Evolutionary conservation across 1,284 basidiomycete species (phyloP).

Genomic region (Schizopora paradoxa): DNA sequence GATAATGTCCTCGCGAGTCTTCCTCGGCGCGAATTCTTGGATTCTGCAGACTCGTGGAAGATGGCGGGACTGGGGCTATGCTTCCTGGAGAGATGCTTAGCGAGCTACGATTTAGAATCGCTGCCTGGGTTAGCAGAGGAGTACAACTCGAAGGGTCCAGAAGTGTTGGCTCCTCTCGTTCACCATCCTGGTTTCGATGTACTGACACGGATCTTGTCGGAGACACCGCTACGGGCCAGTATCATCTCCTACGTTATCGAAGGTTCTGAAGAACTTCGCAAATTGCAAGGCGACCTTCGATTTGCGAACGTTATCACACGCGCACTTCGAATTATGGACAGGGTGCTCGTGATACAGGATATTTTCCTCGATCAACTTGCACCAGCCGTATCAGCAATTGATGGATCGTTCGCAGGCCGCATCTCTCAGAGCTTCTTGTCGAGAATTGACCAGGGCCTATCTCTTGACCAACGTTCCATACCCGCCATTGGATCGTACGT

Average conservation of each 20-base stretch:
- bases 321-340: slow-evolving; percentile 77
- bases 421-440: slow-evolving; percentile 67
- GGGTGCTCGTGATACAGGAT: slow-evolving; percentile 82
- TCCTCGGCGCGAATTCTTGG: slow-evolving; percentile 66
- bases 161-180: slow-evolving; percentile 49
- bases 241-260: slow-evolving; percentile 76
- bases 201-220: slow-evolving; percentile 74
- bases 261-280: slow-evolving; percentile 73
- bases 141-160: slow-evolving; percentile 39
- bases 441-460: slow-evolving; percentile 76
- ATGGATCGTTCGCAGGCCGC: slow-evolving; percentile 49
- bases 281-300: slow-evolving; percentile 58
- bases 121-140: slow-evolving; percentile 50
- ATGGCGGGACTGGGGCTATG: slow-evolving; percentile 81
- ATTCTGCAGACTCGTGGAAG: slow-evolving; percentile 78
- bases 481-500: slow-evolving; percentile 84
- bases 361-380: slow-evolving; percentile 87
- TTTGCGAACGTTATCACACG: slow-evolving; percentile 76
- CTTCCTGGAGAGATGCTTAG: slow-evolving; percentile 81
- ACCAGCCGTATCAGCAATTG: slow-evolving; percentile 68
- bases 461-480: slow-evolving; percentile 71
- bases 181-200: slow-evolving; percentile 88
- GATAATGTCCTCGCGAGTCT: slow-evolving; percentile 82
- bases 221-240: slow-evolving; percentile 62
- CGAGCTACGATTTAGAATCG: slow-evolving; percentile 74